These are phyloP conservation scores for Penicillium salamii DNA, from an alignment of 495 filamentous ascomycete species.

Conservation along the genomic window DNA sequence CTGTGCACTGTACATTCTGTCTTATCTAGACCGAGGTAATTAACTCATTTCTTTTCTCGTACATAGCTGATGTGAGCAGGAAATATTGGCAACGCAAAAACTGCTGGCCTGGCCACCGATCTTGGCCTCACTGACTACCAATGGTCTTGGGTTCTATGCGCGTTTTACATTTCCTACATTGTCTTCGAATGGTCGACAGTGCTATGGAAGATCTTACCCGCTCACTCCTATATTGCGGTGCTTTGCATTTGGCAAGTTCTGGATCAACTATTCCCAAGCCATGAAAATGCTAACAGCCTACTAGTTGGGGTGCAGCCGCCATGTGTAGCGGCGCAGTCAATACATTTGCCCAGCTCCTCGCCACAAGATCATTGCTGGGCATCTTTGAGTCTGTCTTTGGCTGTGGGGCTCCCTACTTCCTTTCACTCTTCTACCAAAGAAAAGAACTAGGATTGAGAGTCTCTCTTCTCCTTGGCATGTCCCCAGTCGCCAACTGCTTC, in stretches of 20 bases:
- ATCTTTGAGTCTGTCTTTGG: conserved; percentile 59
- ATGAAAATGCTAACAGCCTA: not conserved
- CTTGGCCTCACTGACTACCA: conserved; percentile 43
- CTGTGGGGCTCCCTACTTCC: conserved; percentile 60
- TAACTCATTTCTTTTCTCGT: not conserved
- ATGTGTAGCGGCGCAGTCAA: conserved; percentile 52
- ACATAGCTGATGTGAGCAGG: conserved; percentile 10
- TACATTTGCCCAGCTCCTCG: conserved; percentile 56
- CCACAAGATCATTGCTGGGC: conserved; percentile 56
- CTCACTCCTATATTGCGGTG: conserved; percentile 35
- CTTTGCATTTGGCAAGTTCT: conserved; percentile 33
- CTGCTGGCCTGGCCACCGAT: conserved; percentile 52
- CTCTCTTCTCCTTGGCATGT: conserved; percentile 66
- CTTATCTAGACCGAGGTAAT: conserved; percentile 24
- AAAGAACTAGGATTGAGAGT: conserved; percentile 66
- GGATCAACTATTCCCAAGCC: not conserved
- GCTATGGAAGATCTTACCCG: conserved; percentile 58
- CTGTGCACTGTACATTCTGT: conserved; percentile 27
- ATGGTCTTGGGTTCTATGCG: conserved; percentile 65
- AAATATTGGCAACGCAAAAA: conserved; percentile 60
- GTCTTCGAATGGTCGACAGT: conserved; percentile 30
- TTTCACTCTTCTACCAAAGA: conserved; percentile 73
- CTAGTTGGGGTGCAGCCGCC: conserved; percentile 46
- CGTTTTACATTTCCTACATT: conserved; percentile 57
- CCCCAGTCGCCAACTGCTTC: conserved; percentile 72